Evolutionary conservation across 2,329 filamentous ascomycete genomes (phyloP).

Genomic region (Fusarium pilosicola): DNA sequence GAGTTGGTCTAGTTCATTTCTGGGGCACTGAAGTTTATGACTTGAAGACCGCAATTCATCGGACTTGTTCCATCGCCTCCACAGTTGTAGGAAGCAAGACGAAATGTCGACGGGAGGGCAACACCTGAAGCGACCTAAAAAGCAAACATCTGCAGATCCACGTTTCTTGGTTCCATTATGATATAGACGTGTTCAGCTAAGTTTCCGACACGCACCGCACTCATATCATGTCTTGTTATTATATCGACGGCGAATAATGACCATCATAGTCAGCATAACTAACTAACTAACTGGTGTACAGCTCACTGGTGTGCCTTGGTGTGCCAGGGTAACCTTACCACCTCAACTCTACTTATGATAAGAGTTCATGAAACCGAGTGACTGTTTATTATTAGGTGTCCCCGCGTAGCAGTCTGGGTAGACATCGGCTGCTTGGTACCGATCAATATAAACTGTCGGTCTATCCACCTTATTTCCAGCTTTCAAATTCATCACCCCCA

Average conservation of each 20-base stretch:
- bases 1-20: slow-evolving; percentile 15
- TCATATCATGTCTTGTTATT: slow-evolving; percentile 18
- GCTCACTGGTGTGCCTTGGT: not conserved
- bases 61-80: slow-evolving; percentile 5
- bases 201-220: slow-evolving; percentile 3
- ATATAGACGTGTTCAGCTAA: slow-evolving; percentile 1
- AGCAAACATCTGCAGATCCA: slow-evolving; percentile 31
- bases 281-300: not conserved
- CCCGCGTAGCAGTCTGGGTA: not conserved
- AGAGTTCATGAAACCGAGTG: not conserved
- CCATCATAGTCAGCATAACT: not conserved
- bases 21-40: slow-evolving; percentile 1
- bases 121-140: slow-evolving; percentile 26
- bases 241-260: slow-evolving; percentile 4
- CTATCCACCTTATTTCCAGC: slow-evolving; percentile 19
- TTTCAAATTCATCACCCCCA: slow-evolving; percentile 9
- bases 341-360: slow-evolving; percentile 1
- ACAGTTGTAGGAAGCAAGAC: not conserved
- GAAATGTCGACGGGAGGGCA: slow-evolving; percentile 12
- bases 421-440: slow-evolving; percentile 4
- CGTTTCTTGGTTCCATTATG: slow-evolving; percentile 25
- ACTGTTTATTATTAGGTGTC: not conserved
- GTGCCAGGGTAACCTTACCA: not conserved
- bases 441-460: slow-evolving; percentile 1
- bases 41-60: slow-evolving; percentile 17